Evolutionary conservation across 768 basidiomycete species (phyloP), one percentile per base, ranked within the genome.

Genomic region (Tricholoma sp.): DNA sequence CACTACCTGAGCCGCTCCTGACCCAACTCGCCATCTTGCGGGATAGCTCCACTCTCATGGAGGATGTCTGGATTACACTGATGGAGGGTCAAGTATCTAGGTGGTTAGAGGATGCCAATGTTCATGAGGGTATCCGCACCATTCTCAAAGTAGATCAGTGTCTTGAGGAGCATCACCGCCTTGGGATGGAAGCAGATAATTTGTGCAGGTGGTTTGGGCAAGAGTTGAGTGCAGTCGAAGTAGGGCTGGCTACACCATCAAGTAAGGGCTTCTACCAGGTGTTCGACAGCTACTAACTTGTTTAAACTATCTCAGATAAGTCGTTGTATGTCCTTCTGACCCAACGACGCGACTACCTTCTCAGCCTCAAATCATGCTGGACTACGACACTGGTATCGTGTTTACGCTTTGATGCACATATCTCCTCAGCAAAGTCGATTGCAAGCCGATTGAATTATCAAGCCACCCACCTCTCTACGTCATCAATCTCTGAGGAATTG

Each of bases 11-110:
- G 1, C 66, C 61, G 0, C 66, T 76, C 0, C 70, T 69, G 0
- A 71, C 64, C 0, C 65, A 70, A 20, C 53, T 77, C 0, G 47
- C 54, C 1, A 53, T 58, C 12, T 62, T 72, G 6, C 63, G 63
- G 3, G 61, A 66, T 18, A 41, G 61, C 33, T 53, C 67, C 0
- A 50, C 18, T 0, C 59, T 78, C 0, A 68, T 75, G 66, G 66
- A 74, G 29, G 73, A 74, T 51, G 63, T 74, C 0, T 75, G 72
- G 72, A 70, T 74, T 7, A 58, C 53, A 0, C 63, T 64, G 0
- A 54, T 61, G 3, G 41, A 32, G 0, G 51, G 24, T 11, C 50
- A 53, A 7, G 51, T 61, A 0, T 71, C 65, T 9, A 52, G 52
- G 8, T 76, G 76, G 74, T 65, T 75, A 0, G 60, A 68, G 8